A percentile compares a stretch with the other conserved stretches of the same genome.
These are phyloP conservation scores for Penicillium polonicum DNA, from an alignment of 2,329 filamentous ascomycete species.

Conservation along the genomic window DNA sequence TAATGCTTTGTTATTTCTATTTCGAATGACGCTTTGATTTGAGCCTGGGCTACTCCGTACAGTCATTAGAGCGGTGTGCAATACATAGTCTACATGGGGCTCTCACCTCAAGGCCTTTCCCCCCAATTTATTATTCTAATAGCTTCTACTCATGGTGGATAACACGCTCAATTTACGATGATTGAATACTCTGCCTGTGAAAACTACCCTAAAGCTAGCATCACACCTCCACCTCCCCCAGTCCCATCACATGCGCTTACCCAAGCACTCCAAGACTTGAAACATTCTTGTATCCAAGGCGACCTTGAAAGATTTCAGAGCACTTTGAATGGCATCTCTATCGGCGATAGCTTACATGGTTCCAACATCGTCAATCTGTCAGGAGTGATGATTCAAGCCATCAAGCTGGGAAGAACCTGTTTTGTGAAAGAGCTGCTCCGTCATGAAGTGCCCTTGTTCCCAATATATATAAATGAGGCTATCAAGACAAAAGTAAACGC, in stretches of 20 bases:
- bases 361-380: neutral
- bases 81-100: neutral
- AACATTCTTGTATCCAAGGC: neutral
- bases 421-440: neutral
- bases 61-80: neutral
- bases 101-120: neutral
- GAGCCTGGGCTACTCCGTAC: neutral
- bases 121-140: neutral
- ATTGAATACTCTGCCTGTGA: neutral
- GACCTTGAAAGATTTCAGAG: conserved; percentile 19
- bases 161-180: neutral
- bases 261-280: neutral
- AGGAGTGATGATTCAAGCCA: conserved; percentile 21
- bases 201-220: neutral
- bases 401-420: conserved; percentile 6
- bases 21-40: neutral
- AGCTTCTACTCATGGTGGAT: neutral
- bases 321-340: neutral
- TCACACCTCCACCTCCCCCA: neutral
- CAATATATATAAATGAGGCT: neutral
- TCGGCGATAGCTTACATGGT: neutral
- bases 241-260: neutral
- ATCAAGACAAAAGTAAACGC: neutral
- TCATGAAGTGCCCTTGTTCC: neutral
- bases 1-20: neutral